A percentile compares a stretch with the other conserved stretches of the same genome.
These are phyloP conservation scores for Kurtzmaniella natalensis DNA, from an alignment of 1,139 yeast genomes.

Conservation along the genomic window DNA sequence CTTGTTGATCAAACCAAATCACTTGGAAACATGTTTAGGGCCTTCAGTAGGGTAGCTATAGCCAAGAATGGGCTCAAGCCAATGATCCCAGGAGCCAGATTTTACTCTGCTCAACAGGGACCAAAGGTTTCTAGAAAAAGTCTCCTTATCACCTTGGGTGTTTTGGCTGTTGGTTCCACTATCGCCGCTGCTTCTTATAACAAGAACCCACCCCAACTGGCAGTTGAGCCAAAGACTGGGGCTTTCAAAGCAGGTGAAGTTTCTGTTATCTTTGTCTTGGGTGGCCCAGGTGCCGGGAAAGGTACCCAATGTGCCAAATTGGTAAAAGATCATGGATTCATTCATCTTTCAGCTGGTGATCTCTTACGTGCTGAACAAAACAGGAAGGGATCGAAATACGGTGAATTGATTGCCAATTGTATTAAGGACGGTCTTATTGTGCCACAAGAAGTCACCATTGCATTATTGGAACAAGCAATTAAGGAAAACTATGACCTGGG, in stretches of 20 bases:
- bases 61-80: constrained; percentile 1
- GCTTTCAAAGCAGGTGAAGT: constrained; percentile 56
- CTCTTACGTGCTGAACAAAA: constrained; percentile 86
- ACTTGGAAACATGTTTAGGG: not conserved
- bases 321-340: constrained; percentile 75
- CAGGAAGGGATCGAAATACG: constrained; percentile 78
- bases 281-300: constrained; percentile 93
- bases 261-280: constrained; percentile 82
- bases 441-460: constrained; percentile 93
- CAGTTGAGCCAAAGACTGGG: constrained; percentile 36
- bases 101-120: constrained; percentile 2
- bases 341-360: constrained; percentile 93
- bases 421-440: constrained; percentile 89
- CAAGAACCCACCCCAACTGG: constrained; percentile 43
- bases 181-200: constrained; percentile 39
- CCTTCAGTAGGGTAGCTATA: not conserved
- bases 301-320: constrained; percentile 93
- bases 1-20: no score
- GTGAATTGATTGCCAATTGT: constrained; percentile 76
- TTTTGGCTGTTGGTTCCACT: constrained; percentile 45
- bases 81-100: not conserved
- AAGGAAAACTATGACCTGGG: constrained; percentile 50
- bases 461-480: constrained; percentile 78
- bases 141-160: constrained; percentile 29
- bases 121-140: constrained; percentile 16